Evolutionary conservation across 2,329 filamentous ascomycete species (phyloP), one percentile per base, ranked within the genome.

Genomic region (Aureobasidium sp.): DNA sequence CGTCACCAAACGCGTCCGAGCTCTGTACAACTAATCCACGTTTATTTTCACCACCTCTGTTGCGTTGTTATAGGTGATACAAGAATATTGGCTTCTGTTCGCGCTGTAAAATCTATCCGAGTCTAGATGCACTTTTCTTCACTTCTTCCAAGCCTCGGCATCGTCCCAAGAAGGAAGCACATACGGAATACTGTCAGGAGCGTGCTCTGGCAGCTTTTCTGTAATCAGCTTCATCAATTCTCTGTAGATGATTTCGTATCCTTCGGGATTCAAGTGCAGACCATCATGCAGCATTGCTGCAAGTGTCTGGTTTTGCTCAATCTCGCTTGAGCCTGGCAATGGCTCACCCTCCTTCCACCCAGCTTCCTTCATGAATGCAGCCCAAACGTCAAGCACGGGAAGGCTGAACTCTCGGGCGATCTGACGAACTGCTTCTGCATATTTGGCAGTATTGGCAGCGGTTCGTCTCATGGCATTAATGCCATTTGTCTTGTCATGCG

Each of bases 381-480:
- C 82, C 85, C 90, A 95, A 1, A 97, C 80, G 74, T 97, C 90
- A 26, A 96, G 77, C 1, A 93, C 82, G 0, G 84, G 80, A 3
- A 93, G 68, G 7, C 75, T 73, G 46, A 80, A 75, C 62, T 79
- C 79, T 52, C 74, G 78, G 2, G 82, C 88, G 0, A 89, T 78
- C 57, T 87, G 80, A 64, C 85, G 81, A 13, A 85, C 83, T 8
- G 88, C 90, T 64, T 83, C 77, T 1, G 84, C 85, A 70, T 82
- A 97, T 73, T 71, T 79, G 73, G 77, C 89, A 69, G 79, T 87
- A 74, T 75, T 79, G 68, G 74, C 83, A 69, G 74, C 90, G 72
- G 79, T 89, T 78, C 78, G 81, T 26, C 75, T 70, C 32, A 72
- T 71, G 65, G 68, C 69, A 41, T 66, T 63, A 60, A 71, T 73